phyloP scores from a whole-genome alignment of 441 rosid species.

The Erodium moschatum region DNA sequence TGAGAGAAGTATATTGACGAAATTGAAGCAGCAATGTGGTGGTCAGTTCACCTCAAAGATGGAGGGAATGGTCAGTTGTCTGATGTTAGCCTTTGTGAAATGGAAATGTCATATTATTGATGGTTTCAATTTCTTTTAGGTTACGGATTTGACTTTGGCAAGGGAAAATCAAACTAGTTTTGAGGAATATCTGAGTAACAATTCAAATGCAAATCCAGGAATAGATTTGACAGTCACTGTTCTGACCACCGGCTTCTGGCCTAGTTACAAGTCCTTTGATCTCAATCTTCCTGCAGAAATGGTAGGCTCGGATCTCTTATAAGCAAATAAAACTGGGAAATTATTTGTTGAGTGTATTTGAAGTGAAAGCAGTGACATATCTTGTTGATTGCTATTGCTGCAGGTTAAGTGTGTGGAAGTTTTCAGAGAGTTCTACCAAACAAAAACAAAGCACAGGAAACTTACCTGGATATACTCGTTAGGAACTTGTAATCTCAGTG shows the following conservation, averaged over 20 bases:
- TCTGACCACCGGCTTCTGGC: slow-evolving; percentile 97
- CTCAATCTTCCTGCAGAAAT: slow-evolving; percentile 84
- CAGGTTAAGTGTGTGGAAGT: slow-evolving; percentile 86
- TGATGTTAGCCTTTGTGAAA: background rate
- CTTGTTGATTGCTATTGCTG: slow-evolving; percentile 9
- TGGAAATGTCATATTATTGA: background rate
- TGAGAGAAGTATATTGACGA: slow-evolving; percentile 82
- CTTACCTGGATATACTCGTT: slow-evolving; percentile 92
- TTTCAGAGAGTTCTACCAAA: slow-evolving; percentile 75
- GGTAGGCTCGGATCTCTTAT: slow-evolving; percentile 34
- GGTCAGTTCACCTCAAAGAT: slow-evolving; percentile 94
- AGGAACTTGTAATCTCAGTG: slow-evolving; percentile 72
- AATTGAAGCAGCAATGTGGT: slow-evolving; percentile 93
- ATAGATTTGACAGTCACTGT: slow-evolving; percentile 85
- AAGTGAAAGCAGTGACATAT: background rate
- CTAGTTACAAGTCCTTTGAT: slow-evolving; percentile 90
- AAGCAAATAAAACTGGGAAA: background rate
- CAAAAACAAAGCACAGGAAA: slow-evolving; percentile 69
- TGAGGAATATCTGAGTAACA: slow-evolving; percentile 59
- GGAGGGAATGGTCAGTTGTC: slow-evolving; percentile 89
- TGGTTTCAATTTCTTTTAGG: slow-evolving; percentile 35
- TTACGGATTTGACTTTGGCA: slow-evolving; percentile 88
- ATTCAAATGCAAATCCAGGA: slow-evolving; percentile 62
- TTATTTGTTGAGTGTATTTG: background rate
- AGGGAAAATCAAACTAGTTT: slow-evolving; percentile 74